These are phyloP conservation scores for Fomitopsis serialis DNA, from an alignment of 768 basidiomycete genomes.

Conservation along the genomic window DNA sequence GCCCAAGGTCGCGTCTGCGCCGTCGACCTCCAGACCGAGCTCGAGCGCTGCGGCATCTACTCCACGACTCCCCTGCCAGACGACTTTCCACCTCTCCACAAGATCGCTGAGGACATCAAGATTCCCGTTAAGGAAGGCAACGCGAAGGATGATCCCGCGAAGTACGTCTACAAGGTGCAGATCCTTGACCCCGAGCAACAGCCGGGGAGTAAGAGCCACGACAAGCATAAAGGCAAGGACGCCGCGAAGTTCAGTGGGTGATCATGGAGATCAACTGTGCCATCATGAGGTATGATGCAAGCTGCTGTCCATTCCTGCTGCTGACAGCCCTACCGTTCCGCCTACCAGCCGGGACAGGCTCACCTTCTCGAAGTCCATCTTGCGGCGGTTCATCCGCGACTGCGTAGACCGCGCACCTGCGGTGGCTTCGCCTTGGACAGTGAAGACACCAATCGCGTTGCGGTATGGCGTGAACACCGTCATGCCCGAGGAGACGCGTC, in stretches of 20 bases:
- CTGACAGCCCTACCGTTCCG: background rate
- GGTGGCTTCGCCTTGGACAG: slow-evolving; percentile 93
- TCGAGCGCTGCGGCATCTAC: slow-evolving; percentile 25
- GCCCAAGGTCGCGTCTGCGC: slow-evolving; percentile 26
- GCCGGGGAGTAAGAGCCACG: slow-evolving; percentile 55
- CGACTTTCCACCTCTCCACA: slow-evolving; percentile 50
- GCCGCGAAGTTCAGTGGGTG: slow-evolving; percentile 64
- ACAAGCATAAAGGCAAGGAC: slow-evolving; percentile 44
- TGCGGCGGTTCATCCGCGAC: slow-evolving; percentile 93
- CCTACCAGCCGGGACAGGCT: slow-evolving; percentile 81
- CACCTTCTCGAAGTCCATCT: slow-evolving; percentile 94
- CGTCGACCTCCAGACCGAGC: slow-evolving; percentile 3
- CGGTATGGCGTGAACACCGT: slow-evolving; percentile 80
- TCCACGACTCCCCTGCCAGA: slow-evolving; percentile 29
- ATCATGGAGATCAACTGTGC: slow-evolving; percentile 79
- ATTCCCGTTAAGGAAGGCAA: slow-evolving; percentile 66
- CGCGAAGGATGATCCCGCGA: slow-evolving; percentile 67
- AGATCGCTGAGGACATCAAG: slow-evolving; percentile 75
- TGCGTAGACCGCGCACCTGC: slow-evolving; percentile 91
- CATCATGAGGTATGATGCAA: slow-evolving; percentile 65
- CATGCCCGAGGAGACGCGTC: slow-evolving; percentile 82
- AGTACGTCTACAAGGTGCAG: slow-evolving; percentile 86
- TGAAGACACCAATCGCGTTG: slow-evolving; percentile 79
- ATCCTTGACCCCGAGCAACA: slow-evolving; percentile 71
- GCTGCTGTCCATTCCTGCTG: background rate